A percentile compares a stretch with the other conserved stretches of the same genome.
Evolutionary conservation across 2,329 filamentous ascomycete genomes (phyloP).

Genomic region (Cucurbitaria berberidis): DNA sequence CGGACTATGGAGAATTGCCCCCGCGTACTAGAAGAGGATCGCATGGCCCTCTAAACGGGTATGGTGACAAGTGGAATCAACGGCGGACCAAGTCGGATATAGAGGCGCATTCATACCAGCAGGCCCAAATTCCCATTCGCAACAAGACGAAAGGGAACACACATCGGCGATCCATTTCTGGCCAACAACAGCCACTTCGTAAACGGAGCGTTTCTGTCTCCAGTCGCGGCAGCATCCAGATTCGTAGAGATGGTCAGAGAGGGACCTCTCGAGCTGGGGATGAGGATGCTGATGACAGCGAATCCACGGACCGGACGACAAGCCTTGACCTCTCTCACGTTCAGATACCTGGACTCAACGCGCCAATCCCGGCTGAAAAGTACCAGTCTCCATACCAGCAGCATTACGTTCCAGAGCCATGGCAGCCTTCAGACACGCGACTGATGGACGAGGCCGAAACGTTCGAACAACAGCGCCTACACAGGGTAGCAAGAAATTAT

Average conservation of each 20-base stretch:
- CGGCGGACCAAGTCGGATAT: conserved; percentile 37
- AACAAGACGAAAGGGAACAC: conserved; percentile 30
- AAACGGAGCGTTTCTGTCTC: conserved; percentile 43
- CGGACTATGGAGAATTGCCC: conserved; percentile 30
- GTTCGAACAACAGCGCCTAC: conserved; percentile 41
- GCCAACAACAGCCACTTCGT: conserved; percentile 23
- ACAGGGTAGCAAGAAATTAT: conserved; percentile 33
- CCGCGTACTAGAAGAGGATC: conserved; percentile 27
- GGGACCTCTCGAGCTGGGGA: conserved; percentile 16
- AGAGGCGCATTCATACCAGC: conserved; percentile 28
- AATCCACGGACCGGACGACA: conserved; percentile 38
- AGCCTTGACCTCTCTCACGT: conserved; percentile 38
- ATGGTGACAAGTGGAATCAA: conserved; percentile 9
- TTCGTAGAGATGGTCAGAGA: conserved; percentile 28
- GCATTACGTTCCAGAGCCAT: conserved; percentile 47
- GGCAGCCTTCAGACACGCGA: conserved; percentile 58
- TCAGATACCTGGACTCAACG: conserved; percentile 46
- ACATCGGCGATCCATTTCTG: conserved; percentile 25
- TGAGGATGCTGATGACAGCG: conserved; percentile 37
- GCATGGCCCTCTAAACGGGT: conserved; percentile 12
- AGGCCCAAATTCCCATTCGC: conserved; percentile 33
- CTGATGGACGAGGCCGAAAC: conserved; percentile 58
- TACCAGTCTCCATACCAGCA: conserved; percentile 17
- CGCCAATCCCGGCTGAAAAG: conserved; percentile 35
- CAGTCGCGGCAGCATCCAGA: conserved; percentile 45